phyloP scores from a whole-genome alignment of 1,139 yeast species.

The Blastobotrys persicus region DNA sequence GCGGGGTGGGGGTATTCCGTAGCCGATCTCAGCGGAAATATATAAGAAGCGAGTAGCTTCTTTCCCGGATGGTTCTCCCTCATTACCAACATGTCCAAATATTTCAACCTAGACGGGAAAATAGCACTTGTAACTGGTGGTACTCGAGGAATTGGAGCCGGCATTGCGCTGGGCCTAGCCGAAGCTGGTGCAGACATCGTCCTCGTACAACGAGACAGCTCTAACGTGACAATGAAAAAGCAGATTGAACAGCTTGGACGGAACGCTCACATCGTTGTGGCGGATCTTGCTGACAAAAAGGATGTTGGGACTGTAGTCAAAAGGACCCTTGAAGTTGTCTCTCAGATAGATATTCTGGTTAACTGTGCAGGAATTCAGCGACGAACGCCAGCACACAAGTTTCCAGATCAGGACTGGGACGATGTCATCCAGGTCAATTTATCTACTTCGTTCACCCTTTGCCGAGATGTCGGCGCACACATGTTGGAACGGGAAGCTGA shows the following conservation, averaged over 20 bases:
- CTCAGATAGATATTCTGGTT: slow-evolving; percentile 48
- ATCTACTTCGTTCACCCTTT: slow-evolving; percentile 46
- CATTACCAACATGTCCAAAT: slow-evolving; percentile 2
- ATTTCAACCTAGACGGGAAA: slow-evolving; percentile 29
- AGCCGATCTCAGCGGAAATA: not conserved
- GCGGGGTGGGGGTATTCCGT: slow-evolving; percentile 2
- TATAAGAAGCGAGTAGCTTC: not conserved
- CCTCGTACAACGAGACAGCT: slow-evolving; percentile 34
- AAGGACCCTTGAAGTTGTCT: slow-evolving; percentile 36
- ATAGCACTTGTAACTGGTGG: slow-evolving; percentile 46
- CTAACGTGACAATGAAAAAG: slow-evolving; percentile 22
- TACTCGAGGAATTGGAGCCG: slow-evolving; percentile 45
- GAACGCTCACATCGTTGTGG: slow-evolving; percentile 30
- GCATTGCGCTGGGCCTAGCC: slow-evolving; percentile 44
- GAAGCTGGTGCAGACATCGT: slow-evolving; percentile 45
- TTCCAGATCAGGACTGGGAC: slow-evolving; percentile 45
- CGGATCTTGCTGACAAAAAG: slow-evolving; percentile 32
- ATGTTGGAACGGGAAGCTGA: slow-evolving; percentile 37
- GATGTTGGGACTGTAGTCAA: slow-evolving; percentile 35
- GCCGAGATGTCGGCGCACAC: slow-evolving; percentile 47
- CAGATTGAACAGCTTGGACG: slow-evolving; percentile 31
- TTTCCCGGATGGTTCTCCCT: too few relatives aligned
- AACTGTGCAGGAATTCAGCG: slow-evolving; percentile 56
- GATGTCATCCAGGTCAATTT: slow-evolving; percentile 51
- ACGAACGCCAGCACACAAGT: slow-evolving; percentile 40